Evolutionary conservation across 2,329 filamentous ascomycete genomes (phyloP).

Genomic region (Phyllosticta citrichinensis): DNA sequence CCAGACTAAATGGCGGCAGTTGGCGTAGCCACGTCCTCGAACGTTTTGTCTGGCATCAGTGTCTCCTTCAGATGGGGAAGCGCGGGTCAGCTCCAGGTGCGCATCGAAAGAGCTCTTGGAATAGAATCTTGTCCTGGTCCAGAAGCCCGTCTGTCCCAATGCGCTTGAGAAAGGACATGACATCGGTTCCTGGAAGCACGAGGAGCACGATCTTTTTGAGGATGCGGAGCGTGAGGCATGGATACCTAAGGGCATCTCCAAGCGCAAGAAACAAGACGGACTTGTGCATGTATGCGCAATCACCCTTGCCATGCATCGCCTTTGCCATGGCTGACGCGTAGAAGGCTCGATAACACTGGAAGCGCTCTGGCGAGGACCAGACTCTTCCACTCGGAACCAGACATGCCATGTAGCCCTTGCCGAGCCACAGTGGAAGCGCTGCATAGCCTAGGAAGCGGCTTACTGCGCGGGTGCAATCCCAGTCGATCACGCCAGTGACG

Average conservation of each 20-base stretch:
- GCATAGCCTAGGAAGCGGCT: not conserved
- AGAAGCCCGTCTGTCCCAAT: not conserved
- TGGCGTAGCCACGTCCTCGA: too few species aligned
- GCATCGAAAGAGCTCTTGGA: too few species aligned
- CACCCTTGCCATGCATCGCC: not conserved
- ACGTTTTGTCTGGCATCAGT: too few species aligned
- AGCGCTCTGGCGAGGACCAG: not conserved
- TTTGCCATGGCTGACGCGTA: not conserved
- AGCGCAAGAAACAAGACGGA: not conserved
- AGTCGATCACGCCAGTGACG: slow-evolving; percentile 17
- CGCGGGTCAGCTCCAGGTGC: too few species aligned
- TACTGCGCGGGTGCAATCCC: slow-evolving; percentile 9
- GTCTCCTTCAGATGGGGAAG: too few species aligned
- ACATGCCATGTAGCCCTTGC: not conserved
- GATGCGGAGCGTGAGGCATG: not conserved
- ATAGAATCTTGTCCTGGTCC: too few species aligned
- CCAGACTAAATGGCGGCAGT: too few species aligned
- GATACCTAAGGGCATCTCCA: not conserved
- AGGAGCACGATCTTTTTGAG: not conserved
- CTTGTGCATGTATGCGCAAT: not conserved
- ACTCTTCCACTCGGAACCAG: not conserved
- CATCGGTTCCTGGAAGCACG: not conserved
- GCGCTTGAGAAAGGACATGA: not conserved
- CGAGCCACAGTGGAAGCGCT: not conserved
- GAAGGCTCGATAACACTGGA: not conserved